Evolutionary conservation across 2,329 filamentous ascomycete species (phyloP).

Genomic region (Alternaria sp.): DNA sequence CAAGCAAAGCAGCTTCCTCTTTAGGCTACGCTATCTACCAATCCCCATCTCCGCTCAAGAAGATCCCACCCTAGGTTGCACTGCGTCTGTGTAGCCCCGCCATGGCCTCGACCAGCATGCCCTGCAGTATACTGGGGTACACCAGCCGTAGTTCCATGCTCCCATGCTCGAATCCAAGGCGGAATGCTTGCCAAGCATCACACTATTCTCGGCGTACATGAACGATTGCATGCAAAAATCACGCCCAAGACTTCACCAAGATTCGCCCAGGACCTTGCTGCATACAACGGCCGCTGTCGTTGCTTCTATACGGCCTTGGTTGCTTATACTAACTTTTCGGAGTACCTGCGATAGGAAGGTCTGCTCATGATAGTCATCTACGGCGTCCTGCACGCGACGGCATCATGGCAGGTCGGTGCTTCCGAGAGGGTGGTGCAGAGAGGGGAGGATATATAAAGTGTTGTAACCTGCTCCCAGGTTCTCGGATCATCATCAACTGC

Average conservation of each 20-base stretch:
- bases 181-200: slow-evolving; percentile 30
- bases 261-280: slow-evolving; percentile 28
- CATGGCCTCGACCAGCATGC: slow-evolving; percentile 4
- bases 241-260: slow-evolving; percentile 30
- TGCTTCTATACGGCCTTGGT: slow-evolving; percentile 32
- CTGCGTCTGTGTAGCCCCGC: slow-evolving; percentile 13
- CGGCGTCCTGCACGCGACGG: slow-evolving; percentile 27
- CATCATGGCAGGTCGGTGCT: slow-evolving; percentile 17
- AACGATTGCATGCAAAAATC: slow-evolving; percentile 9
- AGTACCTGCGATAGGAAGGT: slow-evolving; percentile 47
- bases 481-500: slow-evolving; percentile 32
- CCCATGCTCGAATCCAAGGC: slow-evolving; percentile 20
- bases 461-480: slow-evolving; percentile 19
- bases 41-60: slow-evolving; percentile 13
- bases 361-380: slow-evolving; percentile 21
- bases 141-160: slow-evolving; percentile 18
- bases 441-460: slow-evolving; percentile 25
- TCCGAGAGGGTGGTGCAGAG: slow-evolving; percentile 7
- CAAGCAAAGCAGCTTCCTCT: slow-evolving; percentile 28
- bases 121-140: slow-evolving; percentile 14
- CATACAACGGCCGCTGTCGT: slow-evolving; percentile 24
- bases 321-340: slow-evolving; percentile 43
- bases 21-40: slow-evolving; percentile 21
- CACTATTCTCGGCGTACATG: slow-evolving; percentile 23
- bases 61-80: slow-evolving; percentile 6